Percentiles rank a stretch among this genome's conserved stretches.
These are phyloP conservation scores for Echites panduratus DNA, from an alignment of 257 asterid species.

Conservation along the genomic window DNA sequence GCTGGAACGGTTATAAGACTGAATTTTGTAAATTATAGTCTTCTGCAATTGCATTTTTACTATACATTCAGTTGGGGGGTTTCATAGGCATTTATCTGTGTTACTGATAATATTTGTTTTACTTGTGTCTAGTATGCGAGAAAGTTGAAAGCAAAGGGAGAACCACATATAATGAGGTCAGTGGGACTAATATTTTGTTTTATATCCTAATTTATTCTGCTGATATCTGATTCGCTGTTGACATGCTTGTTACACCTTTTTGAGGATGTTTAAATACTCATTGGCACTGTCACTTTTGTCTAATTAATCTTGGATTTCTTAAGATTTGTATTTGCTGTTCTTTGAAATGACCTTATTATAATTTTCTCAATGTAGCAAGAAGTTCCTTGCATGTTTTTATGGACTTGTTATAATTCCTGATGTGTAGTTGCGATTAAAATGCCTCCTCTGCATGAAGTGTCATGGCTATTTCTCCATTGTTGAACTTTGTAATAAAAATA, in stretches of 20 bases:
- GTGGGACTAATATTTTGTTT: constrained; percentile 14
- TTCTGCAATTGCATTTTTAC: constrained; percentile 4
- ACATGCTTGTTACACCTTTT: not conserved
- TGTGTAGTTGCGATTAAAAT: not conserved
- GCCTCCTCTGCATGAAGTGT: not conserved
- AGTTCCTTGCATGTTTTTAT: not conserved
- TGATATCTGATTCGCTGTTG: not conserved
- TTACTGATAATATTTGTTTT: constrained; percentile 19
- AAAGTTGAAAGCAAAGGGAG: constrained; percentile 99
- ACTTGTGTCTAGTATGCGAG: constrained; percentile 71
- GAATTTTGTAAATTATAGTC: not conserved
- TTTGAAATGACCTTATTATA: not conserved
- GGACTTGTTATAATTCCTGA: not conserved
- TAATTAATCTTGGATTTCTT: not conserved
- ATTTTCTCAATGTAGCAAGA: not conserved
- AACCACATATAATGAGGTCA: constrained; percentile 97
- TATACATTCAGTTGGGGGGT: constrained; percentile 12
- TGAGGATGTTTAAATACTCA: not conserved
- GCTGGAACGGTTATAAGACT: not conserved
- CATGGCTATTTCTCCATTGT: not conserved
- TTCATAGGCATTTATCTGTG: constrained; percentile 16
- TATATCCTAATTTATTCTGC: not conserved
- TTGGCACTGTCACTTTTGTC: not conserved
- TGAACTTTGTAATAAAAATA: not conserved
- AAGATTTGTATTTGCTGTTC: not conserved